Evolutionary conservation across 2,329 filamentous ascomycete genomes (phyloP), one percentile per base, ranked within the genome.

Genomic region (Setomelanomma holmii): DNA sequence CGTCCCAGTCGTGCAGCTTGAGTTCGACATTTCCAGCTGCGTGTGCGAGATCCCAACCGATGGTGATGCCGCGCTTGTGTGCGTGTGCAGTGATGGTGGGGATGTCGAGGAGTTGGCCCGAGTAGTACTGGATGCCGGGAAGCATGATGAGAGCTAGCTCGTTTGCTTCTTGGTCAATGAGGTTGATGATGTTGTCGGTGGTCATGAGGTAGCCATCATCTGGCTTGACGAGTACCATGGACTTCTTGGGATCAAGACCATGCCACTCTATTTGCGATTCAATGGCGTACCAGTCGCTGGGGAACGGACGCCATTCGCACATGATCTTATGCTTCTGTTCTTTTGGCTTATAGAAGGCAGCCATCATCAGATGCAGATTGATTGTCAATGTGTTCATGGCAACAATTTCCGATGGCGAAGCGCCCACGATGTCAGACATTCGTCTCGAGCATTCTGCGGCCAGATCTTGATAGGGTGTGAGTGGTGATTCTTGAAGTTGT

Each of bases 1-100:
- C 91, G 60, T 89, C 82, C 91, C 92, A 96, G 61, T 93, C 90
- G 75, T 96, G 91, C 16, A 96, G 81, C 50, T 80, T 76, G 7
- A 96, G 76, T 47, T 89, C 86, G 3, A 95, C 89, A 67, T 96
- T 96, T 20, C 92, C 92, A 12, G 85, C 89, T 0, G 91, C 90
- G 73, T 96, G 91, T 0, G 91, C 91, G 21, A 93, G 86, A 71
- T 96, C 91, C 91, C 91, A 96, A 20, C 91, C 91, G 5, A 95
- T 86, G 1, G 86, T 74, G 34, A 96, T 85, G 43, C 86, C 89
- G 61, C 84, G 84, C 1, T 79, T 80, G 57, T 87, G 88, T 0
- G 91, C 91, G 73, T 93, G 82, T 2, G 82, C 81, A 1, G 92
- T 96, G 72, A 96, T 96, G 39, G 76, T 82, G 23, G 84, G 76